A percentile compares a stretch with the other conserved stretches of the same genome.
These are phyloP conservation scores for Penicillium parvum DNA, from an alignment of 495 filamentous ascomycete species.

Conservation along the genomic window DNA sequence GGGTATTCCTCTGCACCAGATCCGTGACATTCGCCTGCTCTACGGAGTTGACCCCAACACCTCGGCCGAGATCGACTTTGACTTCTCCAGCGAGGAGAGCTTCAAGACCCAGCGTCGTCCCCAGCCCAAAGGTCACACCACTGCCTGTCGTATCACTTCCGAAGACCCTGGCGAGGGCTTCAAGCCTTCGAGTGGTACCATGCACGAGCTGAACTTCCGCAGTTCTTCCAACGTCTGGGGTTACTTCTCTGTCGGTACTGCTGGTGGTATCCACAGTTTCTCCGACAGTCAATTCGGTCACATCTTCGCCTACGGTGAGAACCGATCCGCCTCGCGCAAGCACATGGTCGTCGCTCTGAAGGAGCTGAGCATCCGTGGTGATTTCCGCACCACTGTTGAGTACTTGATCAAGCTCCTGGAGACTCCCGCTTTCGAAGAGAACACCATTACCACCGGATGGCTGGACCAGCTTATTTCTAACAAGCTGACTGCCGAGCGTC, in stretches of 20 bases:
- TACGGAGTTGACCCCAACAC: conserved; percentile 93
- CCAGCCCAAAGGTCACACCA: conserved; percentile 91
- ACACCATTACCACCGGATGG: conserved; percentile 99
- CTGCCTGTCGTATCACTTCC: conserved; percentile 98
- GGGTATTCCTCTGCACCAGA: conserved; percentile 93
- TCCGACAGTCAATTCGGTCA: conserved; percentile 99
- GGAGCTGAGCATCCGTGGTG: conserved; percentile 98
- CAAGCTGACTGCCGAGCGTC: conserved; percentile 93
- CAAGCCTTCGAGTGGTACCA: conserved; percentile 97
- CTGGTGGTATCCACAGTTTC: conserved; percentile 97
- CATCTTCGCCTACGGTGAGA: conserved; percentile 99
- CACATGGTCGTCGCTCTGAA: conserved; percentile 99
- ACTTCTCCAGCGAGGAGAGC: conserved; percentile 85
- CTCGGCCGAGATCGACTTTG: conserved; percentile 87
- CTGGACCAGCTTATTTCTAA: conserved; percentile 97
- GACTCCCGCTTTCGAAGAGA: conserved; percentile 96
- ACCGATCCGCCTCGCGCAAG: conserved; percentile 88
- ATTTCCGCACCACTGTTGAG: conserved; percentile 97
- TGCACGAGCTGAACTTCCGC: conserved; percentile 99
- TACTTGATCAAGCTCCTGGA: conserved; percentile 99
- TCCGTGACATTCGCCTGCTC: conserved; percentile 90
- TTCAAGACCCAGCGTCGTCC: conserved; percentile 81
- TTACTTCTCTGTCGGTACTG: conserved; percentile 98
- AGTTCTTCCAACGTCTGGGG: conserved; percentile 99
- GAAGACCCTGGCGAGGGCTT: conserved; percentile 99